Percentiles rank a stretch among this genome's conserved stretches.
phyloP scores from a whole-genome alignment of 2,329 filamentous ascomycete species.

The Ceratocystiopsis brevicomis region DNA sequence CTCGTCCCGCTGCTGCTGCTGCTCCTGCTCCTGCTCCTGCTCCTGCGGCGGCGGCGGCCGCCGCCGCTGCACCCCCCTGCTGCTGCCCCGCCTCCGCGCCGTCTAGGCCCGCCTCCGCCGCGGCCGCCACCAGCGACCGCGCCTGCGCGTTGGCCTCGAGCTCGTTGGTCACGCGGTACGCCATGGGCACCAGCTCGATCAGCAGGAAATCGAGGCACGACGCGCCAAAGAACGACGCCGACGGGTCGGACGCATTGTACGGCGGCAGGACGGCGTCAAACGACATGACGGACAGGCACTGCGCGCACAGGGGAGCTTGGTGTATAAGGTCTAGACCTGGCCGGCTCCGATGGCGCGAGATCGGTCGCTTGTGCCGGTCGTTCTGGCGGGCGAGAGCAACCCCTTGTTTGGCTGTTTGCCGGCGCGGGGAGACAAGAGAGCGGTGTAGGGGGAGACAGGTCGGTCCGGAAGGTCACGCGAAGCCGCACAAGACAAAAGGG shows the following conservation, averaged over 20 bases:
- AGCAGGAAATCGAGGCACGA: slow-evolving; percentile 87
- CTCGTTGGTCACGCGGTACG: slow-evolving; percentile 66
- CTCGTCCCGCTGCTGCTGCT: not conserved
- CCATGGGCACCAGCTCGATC: slow-evolving; percentile 91
- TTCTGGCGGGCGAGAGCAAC: no score
- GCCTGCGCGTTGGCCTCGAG: slow-evolving; percentile 29
- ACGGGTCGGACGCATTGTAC: slow-evolving; percentile 54
- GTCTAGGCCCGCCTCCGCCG: slow-evolving; percentile 6
- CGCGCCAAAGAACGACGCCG: slow-evolving; percentile 54
- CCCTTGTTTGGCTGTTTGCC: no score
- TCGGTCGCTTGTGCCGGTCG: no score
- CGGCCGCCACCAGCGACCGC: slow-evolving; percentile 19
- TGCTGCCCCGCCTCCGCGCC: not conserved
- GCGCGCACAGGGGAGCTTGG: no score
- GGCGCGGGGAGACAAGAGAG: no score
- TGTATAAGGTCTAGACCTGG: no score
- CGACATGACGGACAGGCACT: slow-evolving; percentile 35
- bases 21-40: not conserved
- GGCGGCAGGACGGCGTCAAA: slow-evolving; percentile 52
- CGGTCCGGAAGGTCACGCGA: no score
- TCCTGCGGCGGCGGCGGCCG: not conserved
- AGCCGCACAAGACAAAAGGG: no score
- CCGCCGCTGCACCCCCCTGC: not conserved
- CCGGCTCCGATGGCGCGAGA: no score
- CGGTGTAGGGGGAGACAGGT: no score